phyloP scores from a whole-genome alignment of 2,329 filamentous ascomycete genomes.

The Claviceps digitariae region DNA sequence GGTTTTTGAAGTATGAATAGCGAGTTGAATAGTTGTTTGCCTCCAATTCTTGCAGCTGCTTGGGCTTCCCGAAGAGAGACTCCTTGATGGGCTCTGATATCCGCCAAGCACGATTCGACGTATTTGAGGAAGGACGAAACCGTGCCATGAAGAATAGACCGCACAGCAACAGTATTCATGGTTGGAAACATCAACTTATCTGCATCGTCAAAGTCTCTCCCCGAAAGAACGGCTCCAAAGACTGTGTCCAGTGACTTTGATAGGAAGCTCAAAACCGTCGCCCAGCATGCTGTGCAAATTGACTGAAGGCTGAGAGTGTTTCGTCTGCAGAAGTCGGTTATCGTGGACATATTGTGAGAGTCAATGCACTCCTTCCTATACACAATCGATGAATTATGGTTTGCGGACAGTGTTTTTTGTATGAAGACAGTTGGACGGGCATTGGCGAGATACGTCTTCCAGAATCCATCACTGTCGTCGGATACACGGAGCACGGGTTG shows the following conservation, averaged over 20 bases:
- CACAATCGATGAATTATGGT: background rate
- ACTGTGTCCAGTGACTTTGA: conserved; percentile 56
- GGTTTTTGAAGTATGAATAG: conserved; percentile 41
- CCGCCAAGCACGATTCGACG: conserved; percentile 55
- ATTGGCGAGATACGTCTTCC: conserved; percentile 53
- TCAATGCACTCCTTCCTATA: conserved; percentile 8
- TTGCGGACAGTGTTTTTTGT: background rate
- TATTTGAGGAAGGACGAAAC: conserved; percentile 52
- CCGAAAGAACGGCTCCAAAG: conserved; percentile 74
- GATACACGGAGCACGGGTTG: conserved; percentile 4
- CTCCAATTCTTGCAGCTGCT: conserved; percentile 22
- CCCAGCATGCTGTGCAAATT: conserved; percentile 65
- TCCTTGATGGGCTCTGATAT: conserved; percentile 58
- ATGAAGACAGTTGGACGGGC: conserved; percentile 23
- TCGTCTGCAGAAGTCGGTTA: conserved; percentile 46
- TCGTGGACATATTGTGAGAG: background rate
- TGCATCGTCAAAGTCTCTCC: conserved; percentile 60
- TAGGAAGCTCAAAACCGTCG: conserved; percentile 51
- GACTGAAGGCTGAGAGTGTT: conserved; percentile 62
- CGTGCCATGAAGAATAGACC: conserved; percentile 59
- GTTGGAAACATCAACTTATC: conserved; percentile 67
- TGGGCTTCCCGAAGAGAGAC: conserved; percentile 63
- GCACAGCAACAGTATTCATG: conserved; percentile 78
- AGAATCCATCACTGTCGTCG: conserved; percentile 39
- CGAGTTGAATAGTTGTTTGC: conserved; percentile 35